Conservation (phyloP, 1,139 yeast genomes). For the Saccharomyces hybrid region DNA sequence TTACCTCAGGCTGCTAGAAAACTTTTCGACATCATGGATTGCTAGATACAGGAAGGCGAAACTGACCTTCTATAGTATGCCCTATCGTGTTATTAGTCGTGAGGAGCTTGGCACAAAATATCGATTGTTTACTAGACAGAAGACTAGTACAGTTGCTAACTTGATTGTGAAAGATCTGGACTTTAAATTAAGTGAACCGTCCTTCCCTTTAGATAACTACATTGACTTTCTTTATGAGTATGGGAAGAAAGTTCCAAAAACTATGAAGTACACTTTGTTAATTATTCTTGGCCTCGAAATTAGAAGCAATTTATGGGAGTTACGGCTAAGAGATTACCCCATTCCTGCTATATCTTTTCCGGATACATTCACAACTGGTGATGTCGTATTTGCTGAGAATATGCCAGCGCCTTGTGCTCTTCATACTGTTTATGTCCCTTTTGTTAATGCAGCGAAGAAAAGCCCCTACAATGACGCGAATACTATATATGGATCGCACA, state of each 20-base stretch:
- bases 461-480: slow-evolving; percentile 35
- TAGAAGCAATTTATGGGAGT: slow-evolving; percentile 41
- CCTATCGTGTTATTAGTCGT: slow-evolving; percentile 16
- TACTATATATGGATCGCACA: slow-evolving; percentile 50
- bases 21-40: slow-evolving; percentile 52
- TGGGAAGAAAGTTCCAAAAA: slow-evolving; percentile 73
- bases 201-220: slow-evolving; percentile 43
- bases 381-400: slow-evolving; percentile 47
- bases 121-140: slow-evolving; percentile 16
- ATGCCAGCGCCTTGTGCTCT: slow-evolving; percentile 37
- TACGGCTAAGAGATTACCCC: slow-evolving; percentile 57
- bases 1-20: slow-evolving; percentile 29
- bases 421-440: slow-evolving; percentile 51
- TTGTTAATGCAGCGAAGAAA: slow-evolving; percentile 36
- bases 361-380: slow-evolving; percentile 37
- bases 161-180: slow-evolving; percentile 41
- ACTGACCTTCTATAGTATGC: slow-evolving; percentile 33
- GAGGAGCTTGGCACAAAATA: slow-evolving; percentile 16
- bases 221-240: slow-evolving; percentile 54
- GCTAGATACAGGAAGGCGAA: slow-evolving; percentile 43
- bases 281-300: slow-evolving; percentile 44
- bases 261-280: slow-evolving; percentile 53
- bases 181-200: slow-evolving; percentile 44
- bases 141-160: slow-evolving; percentile 23
- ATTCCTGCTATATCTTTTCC: slow-evolving; percentile 39